These are phyloP conservation scores for Geranomyces michiganensis DNA, from an alignment of 192 early-diverging fungal genomes.

Conservation along the genomic window DNA sequence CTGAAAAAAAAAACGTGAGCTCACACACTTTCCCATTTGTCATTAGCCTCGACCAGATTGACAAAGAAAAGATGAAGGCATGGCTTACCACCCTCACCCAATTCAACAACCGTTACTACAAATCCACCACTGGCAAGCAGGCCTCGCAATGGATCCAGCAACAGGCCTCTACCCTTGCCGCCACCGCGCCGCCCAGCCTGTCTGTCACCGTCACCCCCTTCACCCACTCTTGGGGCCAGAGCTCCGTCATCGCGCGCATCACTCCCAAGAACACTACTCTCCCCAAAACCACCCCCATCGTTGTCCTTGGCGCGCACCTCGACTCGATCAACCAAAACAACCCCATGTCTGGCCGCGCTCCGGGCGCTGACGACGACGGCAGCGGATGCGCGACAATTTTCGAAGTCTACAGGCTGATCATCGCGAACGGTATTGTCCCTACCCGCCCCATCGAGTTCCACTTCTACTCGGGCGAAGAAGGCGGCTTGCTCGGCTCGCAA, in stretches of 20 bases:
- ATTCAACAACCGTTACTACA: conserved; percentile 73
- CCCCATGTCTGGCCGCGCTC: conserved; percentile 73
- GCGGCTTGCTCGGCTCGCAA: conserved; percentile 87
- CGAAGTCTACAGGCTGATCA: conserved; percentile 79
- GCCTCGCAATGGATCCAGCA: conserved; percentile 45
- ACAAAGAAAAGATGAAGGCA: conserved; percentile 65
- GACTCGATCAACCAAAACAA: conserved; percentile 79
- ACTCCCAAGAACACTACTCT: conserved; percentile 49
- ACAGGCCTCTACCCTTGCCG: conserved; percentile 38
- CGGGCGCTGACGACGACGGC: conserved; percentile 89
- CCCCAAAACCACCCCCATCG: conserved; percentile 32
- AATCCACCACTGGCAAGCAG: conserved; percentile 47
- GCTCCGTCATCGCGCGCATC: conserved; percentile 81
- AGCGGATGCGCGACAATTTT: conserved; percentile 89
- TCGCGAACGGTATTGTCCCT: conserved; percentile 70
- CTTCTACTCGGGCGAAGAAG: conserved; percentile 75
- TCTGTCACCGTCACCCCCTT: conserved; percentile 70
- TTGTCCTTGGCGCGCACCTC: conserved; percentile 89
- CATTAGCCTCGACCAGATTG: conserved; percentile 59
- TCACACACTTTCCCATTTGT: background rate
- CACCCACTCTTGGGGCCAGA: conserved; percentile 80
- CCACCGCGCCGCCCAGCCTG: conserved; percentile 25
- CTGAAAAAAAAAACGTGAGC: background rate
- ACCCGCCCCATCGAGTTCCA: conserved; percentile 89
- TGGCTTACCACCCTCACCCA: conserved; percentile 77